Percentiles rank a stretch among this genome's conserved stretches.
Evolutionary conservation across 2,329 filamentous ascomycete species (phyloP).

Genomic region (Dactylella cylindrospora): DNA sequence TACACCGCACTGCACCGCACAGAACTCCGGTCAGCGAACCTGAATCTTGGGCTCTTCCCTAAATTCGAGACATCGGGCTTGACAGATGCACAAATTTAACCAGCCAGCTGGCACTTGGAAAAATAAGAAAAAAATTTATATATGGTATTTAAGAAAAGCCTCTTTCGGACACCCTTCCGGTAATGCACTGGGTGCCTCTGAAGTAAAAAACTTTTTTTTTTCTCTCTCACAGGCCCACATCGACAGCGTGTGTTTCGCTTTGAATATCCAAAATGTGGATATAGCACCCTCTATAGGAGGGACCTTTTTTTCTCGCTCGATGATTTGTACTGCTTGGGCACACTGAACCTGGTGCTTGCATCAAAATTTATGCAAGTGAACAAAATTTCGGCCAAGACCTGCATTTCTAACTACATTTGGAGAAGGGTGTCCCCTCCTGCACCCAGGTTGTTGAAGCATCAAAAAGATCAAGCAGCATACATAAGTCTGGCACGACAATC

Average conservation of each 20-base stretch:
- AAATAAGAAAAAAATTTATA: no score
- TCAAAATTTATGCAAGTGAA: slow-evolving; percentile 44
- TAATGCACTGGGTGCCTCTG: no score
- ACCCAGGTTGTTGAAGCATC: slow-evolving; percentile 30
- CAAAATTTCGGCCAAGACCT: slow-evolving; percentile 25
- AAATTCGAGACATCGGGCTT: background rate
- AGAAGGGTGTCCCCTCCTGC: slow-evolving; percentile 29
- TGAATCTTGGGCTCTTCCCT: no score
- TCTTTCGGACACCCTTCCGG: slow-evolving; percentile 37
- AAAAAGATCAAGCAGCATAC: slow-evolving; percentile 32
- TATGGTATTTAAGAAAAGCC: slow-evolving; percentile 29
- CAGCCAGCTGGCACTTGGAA: slow-evolving; percentile 40
- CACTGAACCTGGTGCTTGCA: slow-evolving; percentile 42
- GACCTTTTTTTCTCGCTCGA: slow-evolving; percentile 27
- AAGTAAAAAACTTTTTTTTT: no score
- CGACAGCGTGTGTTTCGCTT: slow-evolving; percentile 40
- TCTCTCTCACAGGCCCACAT: slow-evolving; percentile 34
- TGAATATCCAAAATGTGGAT: slow-evolving; percentile 45
- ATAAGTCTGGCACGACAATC: slow-evolving; percentile 37
- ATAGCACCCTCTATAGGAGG: no score
- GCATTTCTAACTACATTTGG: slow-evolving; percentile 40
- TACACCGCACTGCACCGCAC: no score
- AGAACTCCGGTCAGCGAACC: no score
- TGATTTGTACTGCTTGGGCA: slow-evolving; percentile 43
- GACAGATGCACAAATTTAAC: slow-evolving; percentile 23